Evolutionary conservation across 2,329 filamentous ascomycete genomes (phyloP).

Genomic region (Thelonectria blattea): DNA sequence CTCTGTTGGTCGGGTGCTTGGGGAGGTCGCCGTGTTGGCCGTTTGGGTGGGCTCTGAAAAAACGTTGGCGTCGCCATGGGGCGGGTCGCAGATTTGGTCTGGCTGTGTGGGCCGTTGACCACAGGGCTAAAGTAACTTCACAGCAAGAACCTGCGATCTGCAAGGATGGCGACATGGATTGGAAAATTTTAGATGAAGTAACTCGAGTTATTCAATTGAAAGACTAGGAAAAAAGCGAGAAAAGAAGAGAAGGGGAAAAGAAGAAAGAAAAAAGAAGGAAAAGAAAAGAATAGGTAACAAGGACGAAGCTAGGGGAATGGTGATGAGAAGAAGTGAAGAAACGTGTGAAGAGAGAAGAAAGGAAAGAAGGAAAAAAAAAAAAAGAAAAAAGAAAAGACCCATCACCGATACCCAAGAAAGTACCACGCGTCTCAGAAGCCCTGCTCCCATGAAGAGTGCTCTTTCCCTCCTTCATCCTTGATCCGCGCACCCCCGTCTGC

Average conservation of each 20-base stretch:
- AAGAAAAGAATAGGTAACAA: background rate
- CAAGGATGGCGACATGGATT: background rate
- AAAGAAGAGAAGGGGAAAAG: constrained; percentile 11
- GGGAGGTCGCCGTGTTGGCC: constrained; percentile 5
- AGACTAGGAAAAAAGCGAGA: background rate
- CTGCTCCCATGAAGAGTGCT: constrained; percentile 18
- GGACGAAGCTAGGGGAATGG: constrained; percentile 3
- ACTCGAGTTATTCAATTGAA: constrained; percentile 15
- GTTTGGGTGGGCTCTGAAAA: constrained; percentile 23
- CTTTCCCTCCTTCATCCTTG: constrained; percentile 11
- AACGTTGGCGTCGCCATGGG: constrained; percentile 19
- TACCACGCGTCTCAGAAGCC: constrained; percentile 22
- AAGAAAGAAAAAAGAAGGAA: background rate
- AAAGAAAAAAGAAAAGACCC: constrained; percentile 14
- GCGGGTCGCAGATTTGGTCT: constrained; percentile 39
- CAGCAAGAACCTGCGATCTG: constrained; percentile 9
- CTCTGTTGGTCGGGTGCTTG: constrained; percentile 18
- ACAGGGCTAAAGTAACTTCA: constrained; percentile 34
- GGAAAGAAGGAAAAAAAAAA: background rate
- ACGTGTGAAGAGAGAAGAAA: background rate
- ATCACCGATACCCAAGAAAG: constrained; percentile 14
- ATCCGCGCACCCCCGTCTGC: constrained; percentile 22
- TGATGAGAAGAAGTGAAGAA: constrained; percentile 5
- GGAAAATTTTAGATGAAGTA: constrained; percentile 4
- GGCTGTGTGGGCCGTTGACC: constrained; percentile 28